Base-by-base conservation (phyloP, 2,329 filamentous ascomycete species). In the Macrophomina pseudophaseolina region DNA sequence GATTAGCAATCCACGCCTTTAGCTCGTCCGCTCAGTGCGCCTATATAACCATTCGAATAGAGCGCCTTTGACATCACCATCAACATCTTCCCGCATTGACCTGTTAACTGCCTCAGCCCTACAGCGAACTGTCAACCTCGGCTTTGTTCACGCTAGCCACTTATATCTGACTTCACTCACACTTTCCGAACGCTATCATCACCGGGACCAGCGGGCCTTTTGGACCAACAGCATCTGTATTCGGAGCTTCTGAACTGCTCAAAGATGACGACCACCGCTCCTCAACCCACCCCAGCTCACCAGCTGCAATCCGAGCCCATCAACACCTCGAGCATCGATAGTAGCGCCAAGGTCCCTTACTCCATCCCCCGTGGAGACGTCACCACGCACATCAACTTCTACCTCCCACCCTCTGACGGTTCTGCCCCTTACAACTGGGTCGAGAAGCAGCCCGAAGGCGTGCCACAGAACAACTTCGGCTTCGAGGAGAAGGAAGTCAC, bases 361-460 rank as follows among this genome's bases (percentile, higher is more conserved):
- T 70, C 72, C 58, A 76, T 85, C 51, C 85, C 87, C 18, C 81
- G 87, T 66, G 91, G 91, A 69, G 82, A 87, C 70, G 86, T 91
- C 68, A 82, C 82, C 54, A 85, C 89, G 9, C 78, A 76, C n/a
- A 81, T 94, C 38, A 85, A 87, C 79, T 94, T 90, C 83, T 92
- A 86, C 79, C 70, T 75, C 11, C 83, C 86, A 0, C 90, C 91
- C 0, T 70, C 81, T 3, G 87, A 91, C 76, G 84, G 86, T 71
- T 79, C 83, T 9, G 73, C 73, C 0, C 90, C 90, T 30, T 90
- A 85, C 82, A 88, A 90, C 80, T 88, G 88, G 76, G 89, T 93
- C 72, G 88, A 91, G 69, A 76, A 80, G 8, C 87, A 87, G 0
- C 87, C 90, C 0, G 77, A 83, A 1, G 90, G 88, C 67, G 74